Conservation (phyloP, 192 early-diverging fungal genomes). For the Paraglomus occultum region DNA sequence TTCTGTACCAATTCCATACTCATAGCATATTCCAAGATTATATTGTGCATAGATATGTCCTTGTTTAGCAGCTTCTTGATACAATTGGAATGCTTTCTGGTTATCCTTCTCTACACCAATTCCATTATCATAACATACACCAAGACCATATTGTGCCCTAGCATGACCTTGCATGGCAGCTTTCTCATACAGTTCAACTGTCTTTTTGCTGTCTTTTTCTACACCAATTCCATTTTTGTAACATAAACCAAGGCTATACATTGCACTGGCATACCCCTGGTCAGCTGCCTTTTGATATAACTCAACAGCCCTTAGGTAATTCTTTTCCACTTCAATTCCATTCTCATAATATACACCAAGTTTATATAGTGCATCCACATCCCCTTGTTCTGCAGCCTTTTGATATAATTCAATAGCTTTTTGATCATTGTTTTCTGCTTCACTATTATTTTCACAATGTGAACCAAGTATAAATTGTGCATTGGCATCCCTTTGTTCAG, state of each 20-base stretch:
- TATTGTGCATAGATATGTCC: constrained; percentile 56
- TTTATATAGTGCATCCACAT: constrained; percentile 56
- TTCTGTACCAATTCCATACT: constrained; percentile 56
- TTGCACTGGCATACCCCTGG: constrained; percentile 73
- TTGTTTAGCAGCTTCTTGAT: constrained; percentile 52
- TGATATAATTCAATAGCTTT: constrained; percentile 63
- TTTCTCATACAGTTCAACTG: constrained; percentile 61
- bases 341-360: constrained; percentile 60
- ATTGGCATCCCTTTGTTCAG: no score
- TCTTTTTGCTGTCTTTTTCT: constrained; percentile 42
- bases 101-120: constrained; percentile 68
- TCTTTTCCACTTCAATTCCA: constrained; percentile 54
- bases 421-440: constrained; percentile 59
- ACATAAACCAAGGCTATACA: constrained; percentile 77
- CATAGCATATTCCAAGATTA: constrained; percentile 59
- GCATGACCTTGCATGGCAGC: constrained; percentile 72
- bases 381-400: constrained; percentile 52
- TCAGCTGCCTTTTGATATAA: constrained; percentile 69
- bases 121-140: constrained; percentile 79
- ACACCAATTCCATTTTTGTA: constrained; percentile 79
- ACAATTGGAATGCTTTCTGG: constrained; percentile 60
- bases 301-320: constrained; percentile 47
- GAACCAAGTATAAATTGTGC: constrained; percentile 66
- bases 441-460: constrained; percentile 77
- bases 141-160: constrained; percentile 69